These are phyloP conservation scores for Colletotrichum sp. DNA, from an alignment of 2,329 filamentous ascomycete genomes.

Conservation along the genomic window DNA sequence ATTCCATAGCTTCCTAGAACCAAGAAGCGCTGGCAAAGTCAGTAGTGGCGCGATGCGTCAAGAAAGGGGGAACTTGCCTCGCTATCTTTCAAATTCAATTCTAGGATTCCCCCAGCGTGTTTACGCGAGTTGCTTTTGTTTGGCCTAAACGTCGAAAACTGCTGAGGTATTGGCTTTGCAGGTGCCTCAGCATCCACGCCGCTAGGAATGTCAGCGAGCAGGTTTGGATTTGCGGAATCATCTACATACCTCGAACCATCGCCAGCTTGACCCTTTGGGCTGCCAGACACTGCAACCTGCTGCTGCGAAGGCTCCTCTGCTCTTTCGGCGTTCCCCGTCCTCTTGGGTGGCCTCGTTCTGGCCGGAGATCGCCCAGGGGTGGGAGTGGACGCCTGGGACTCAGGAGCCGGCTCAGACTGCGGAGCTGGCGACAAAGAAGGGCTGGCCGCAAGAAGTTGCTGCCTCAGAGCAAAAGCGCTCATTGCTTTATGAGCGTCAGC, in stretches of 20 bases:
- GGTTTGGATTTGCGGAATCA: neutral
- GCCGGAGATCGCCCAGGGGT: neutral
- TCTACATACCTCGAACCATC: neutral
- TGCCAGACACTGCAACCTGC: neutral
- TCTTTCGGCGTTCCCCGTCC: neutral
- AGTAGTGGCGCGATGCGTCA: neutral
- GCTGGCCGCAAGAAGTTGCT: constrained; percentile 31
- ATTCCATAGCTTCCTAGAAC: constrained; percentile 74
- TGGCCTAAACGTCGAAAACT: constrained; percentile 52
- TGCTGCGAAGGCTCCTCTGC: neutral
- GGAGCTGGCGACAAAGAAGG: constrained; percentile 12
- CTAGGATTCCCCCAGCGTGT: constrained; percentile 42
- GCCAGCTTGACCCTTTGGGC: neutral
- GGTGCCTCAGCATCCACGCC: neutral
- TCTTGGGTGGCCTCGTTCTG: neutral
- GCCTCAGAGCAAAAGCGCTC: constrained; percentile 51
- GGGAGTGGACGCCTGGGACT: neutral
- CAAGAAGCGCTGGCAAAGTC: constrained; percentile 57
- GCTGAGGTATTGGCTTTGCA: constrained; percentile 12
- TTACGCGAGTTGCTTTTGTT: constrained; percentile 47
- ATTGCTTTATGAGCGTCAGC: constrained; percentile 32
- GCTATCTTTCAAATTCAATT: constrained; percentile 50
- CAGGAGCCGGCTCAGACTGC: neutral
- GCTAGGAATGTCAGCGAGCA: neutral
- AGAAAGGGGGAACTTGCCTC: constrained; percentile 43